phyloP scores from a whole-genome alignment of 192 early-diverging fungal genomes.

The Umbelopsis sp. region DNA sequence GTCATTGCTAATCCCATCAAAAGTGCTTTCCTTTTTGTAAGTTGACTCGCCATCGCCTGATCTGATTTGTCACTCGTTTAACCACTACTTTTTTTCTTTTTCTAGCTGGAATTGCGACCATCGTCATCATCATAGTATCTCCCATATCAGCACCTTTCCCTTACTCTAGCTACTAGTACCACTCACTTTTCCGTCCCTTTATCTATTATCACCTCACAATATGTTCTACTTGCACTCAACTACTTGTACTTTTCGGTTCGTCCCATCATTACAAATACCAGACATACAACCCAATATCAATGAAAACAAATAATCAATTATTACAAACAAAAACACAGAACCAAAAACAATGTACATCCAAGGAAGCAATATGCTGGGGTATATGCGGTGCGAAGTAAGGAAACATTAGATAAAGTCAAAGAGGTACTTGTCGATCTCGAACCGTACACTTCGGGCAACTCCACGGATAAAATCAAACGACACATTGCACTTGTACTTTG shows the following conservation, averaged over 20 bases:
- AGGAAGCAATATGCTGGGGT: background rate
- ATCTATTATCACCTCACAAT: background rate
- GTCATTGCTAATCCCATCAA: constrained; percentile 36
- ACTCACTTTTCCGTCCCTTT: background rate
- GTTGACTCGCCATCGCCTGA: background rate
- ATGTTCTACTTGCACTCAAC: background rate
- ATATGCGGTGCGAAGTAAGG: background rate
- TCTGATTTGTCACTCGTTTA: background rate
- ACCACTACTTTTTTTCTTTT: background rate
- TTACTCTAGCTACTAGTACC: background rate
- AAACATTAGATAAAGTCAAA: constrained; percentile 53
- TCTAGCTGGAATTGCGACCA: constrained; percentile 3
- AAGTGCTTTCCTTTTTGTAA: constrained; percentile 40
- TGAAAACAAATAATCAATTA: too few species aligned
- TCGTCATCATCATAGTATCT: background rate
- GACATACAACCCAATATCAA: background rate
- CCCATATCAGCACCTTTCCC: background rate
- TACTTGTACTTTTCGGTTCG: background rate
- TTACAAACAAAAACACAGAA: background rate
- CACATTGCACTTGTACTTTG: constrained; percentile 90
- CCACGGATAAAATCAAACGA: constrained; percentile 75
- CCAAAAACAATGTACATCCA: too few species aligned
- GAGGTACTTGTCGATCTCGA: constrained; percentile 85
- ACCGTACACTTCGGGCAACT: constrained; percentile 76
- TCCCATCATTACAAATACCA: background rate